Evolutionary conservation across 2,329 filamentous ascomycete species (phyloP), one percentile per base, ranked within the genome.

Genomic region (Colletotrichum liriopes): DNA sequence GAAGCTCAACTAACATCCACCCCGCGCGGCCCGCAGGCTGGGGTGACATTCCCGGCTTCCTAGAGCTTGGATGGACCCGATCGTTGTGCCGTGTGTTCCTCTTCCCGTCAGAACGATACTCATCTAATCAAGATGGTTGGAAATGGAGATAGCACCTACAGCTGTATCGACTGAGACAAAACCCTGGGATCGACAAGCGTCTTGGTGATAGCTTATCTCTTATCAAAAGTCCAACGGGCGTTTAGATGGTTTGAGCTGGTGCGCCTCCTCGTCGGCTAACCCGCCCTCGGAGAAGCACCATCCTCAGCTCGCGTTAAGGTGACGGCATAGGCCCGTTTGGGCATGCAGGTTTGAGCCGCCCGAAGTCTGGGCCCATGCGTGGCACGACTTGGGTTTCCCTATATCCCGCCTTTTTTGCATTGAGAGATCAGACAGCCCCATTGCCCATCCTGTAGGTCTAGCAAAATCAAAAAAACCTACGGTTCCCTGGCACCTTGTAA

Each of bases 251-350:
- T 52, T 45, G 52, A n/a, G 49, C 29, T 56, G 32, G 37, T 62
- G 47, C 54, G 64, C 52, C 51, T 58, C 37, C 12, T 39, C 32
- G 29, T 23, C n/a, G 54, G 45, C 20, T 23, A n/a, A 39, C 18
- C 43, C 37, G 37, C 43, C 73, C 73, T 74, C 73, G 73, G 73
- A 74, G 73, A 74, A 73, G 71, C 73, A 64, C 29, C 71, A 67
- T 71, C 49, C 63, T 26, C 26, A 45, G 66, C 56, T 63, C 43
- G 69, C 51, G 49, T 63, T 65, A 60, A 60, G 41, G 65, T 72
- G 70, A 65, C 70, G 70, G 70, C 59, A 72, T 70, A n/a, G 59
- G 65, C 39, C 58, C 32, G 45, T 45, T 29, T 47, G 32, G 59
- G 14, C 55, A 59, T 63, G 56, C 39, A 43, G 32, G 58, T 26